phyloP scores from a whole-genome alignment of 805 yeast genomes.

The Zygosaccharomyces gambellarensis region DNA sequence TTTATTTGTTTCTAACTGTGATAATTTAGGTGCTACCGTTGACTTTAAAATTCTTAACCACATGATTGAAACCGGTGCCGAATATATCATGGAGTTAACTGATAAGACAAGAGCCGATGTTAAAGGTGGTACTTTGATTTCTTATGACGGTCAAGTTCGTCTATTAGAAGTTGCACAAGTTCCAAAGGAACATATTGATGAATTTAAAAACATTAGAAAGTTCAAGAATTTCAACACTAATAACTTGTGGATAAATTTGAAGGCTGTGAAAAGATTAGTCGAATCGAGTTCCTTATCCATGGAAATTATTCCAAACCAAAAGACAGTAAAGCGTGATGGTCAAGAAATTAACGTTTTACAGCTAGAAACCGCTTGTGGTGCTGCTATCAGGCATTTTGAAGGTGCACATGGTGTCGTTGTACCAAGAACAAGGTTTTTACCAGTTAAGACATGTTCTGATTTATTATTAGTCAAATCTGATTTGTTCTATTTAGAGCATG shows the following conservation, averaged over 20 bases:
- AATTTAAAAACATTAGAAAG: slow-evolving; percentile 94
- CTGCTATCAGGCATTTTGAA: slow-evolving; percentile 92
- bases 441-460: slow-evolving; percentile 97
- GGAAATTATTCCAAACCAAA: slow-evolving; percentile 94
- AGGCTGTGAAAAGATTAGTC: slow-evolving; percentile 88
- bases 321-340: slow-evolving; percentile 70
- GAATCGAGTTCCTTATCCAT: slow-evolving; percentile 75
- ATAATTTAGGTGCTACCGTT: slow-evolving; percentile 97
- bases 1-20: slow-evolving; percentile 95
- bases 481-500: slow-evolving; percentile 84
- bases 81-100: slow-evolving; percentile 96
- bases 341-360: slow-evolving; percentile 84
- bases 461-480: slow-evolving; percentile 92
- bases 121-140: slow-evolving; percentile 97
- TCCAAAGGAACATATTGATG: slow-evolving; percentile 97
- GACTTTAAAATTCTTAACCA: slow-evolving; percentile 85
- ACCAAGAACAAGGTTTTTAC: slow-evolving; percentile 95
- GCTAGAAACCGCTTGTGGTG: slow-evolving; percentile 98
- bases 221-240: slow-evolving; percentile 98
- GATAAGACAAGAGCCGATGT: slow-evolving; percentile 99
- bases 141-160: slow-evolving; percentile 91
- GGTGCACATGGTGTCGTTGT: slow-evolving; percentile 98
- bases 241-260: slow-evolving; percentile 94
- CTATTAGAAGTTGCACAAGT: slow-evolving; percentile 90
- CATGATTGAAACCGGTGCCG: slow-evolving; percentile 87